These are phyloP conservation scores for Conoideocrella luteorostrata DNA, from an alignment of 2,329 filamentous ascomycete species.

Conservation along the genomic window DNA sequence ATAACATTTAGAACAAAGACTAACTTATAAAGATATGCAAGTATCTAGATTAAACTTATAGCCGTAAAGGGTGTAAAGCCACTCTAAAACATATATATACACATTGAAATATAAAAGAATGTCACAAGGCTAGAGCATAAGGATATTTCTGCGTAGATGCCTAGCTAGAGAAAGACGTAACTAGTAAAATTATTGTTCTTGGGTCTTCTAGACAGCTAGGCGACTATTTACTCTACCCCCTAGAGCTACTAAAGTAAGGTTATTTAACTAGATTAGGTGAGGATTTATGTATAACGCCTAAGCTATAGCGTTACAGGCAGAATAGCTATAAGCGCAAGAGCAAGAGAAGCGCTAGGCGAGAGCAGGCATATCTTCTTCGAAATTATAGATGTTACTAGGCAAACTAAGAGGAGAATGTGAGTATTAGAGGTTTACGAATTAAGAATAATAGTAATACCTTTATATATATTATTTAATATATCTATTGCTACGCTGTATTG, in stretches of 20 bases:
- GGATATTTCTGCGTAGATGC: not conserved
- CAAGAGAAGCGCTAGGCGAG: not conserved
- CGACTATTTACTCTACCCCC: not conserved
- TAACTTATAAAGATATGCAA: not conserved
- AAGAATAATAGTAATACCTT: not conserved
- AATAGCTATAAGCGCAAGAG: not conserved
- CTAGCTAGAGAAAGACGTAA: not conserved
- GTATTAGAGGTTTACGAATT: not conserved
- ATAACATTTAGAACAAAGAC: not conserved
- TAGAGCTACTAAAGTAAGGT: not conserved
- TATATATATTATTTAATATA: not conserved
- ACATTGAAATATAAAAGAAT: not conserved
- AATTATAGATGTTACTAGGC: not conserved
- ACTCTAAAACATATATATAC: not conserved
- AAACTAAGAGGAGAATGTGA: not conserved
- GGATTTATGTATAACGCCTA: not conserved
- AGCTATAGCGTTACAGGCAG: not conserved
- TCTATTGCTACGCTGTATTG: not conserved
- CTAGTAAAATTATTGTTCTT: not conserved
- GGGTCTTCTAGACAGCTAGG: slow-evolving; percentile 22
- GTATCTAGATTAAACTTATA: not conserved
- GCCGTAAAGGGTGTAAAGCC: not conserved
- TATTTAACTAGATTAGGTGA: not conserved
- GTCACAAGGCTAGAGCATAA: not conserved
- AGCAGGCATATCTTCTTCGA: not conserved